Conservation (phyloP, 2,329 filamentous ascomycete species). For the Colletotrichum zoysiae region DNA sequence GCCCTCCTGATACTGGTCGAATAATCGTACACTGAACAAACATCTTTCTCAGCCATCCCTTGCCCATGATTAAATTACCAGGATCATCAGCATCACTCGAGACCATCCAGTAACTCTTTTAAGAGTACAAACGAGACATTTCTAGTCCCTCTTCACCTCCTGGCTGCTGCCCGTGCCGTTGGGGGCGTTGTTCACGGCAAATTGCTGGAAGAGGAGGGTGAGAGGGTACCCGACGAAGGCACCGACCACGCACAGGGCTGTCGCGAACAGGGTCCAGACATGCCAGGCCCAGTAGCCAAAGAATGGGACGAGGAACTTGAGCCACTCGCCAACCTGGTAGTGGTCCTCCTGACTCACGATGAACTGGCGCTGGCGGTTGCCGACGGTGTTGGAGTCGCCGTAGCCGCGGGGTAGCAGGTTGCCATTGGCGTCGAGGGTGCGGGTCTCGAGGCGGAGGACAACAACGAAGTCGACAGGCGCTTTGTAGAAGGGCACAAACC, state of each 20-base stretch:
- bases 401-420: constrained; percentile 42
- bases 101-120: neutral
- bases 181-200: constrained; percentile 7
- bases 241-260: constrained; percentile 73
- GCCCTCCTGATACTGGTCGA: neutral
- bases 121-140: neutral
- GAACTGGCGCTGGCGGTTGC: constrained; percentile 76
- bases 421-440: constrained; percentile 49
- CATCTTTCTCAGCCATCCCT: neutral
- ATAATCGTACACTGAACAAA: neutral
- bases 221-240: constrained; percentile 35
- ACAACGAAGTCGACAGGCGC: constrained; percentile 76
- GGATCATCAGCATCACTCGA: neutral
- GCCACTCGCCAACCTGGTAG: constrained; percentile 81
- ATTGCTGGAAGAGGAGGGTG: constrained; percentile 28
- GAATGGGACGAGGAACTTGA: constrained; percentile 77
- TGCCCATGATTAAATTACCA: neutral
- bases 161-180: constrained; percentile 6
- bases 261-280: constrained; percentile 73
- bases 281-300: constrained; percentile 67
- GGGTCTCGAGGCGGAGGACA: constrained; percentile 71
- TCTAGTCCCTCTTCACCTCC: constrained; percentile 26
- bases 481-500: constrained; percentile 81
- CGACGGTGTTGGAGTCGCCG: constrained; percentile 38
- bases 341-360: constrained; percentile 84